Percentiles rank a stretch among this genome's conserved stretches.
Conservation (phyloP, 2,329 filamentous ascomycete species). For the Colletotrichum euphorbiae region DNA sequence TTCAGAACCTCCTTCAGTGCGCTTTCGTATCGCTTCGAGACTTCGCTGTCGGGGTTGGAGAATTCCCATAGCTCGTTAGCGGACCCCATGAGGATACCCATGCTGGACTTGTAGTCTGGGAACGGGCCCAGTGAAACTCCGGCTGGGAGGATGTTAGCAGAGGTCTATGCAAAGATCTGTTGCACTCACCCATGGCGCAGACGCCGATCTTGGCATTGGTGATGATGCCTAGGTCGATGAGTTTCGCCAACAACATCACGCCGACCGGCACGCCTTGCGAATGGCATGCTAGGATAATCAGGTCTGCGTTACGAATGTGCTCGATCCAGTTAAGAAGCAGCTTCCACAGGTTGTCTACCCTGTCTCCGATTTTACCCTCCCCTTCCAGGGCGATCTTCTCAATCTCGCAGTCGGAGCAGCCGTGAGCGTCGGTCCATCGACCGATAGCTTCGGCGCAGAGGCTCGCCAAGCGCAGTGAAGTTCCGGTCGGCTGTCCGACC, state of each 20-base stretch:
- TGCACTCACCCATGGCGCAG: constrained; percentile 75
- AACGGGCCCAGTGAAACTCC: constrained; percentile 96
- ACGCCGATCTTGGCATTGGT: constrained; percentile 82
- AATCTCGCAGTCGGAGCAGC: constrained; percentile 81
- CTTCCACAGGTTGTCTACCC: constrained; percentile 94
- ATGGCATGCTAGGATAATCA: constrained; percentile 92
- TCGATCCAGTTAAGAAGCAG: constrained; percentile 95
- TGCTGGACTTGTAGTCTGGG: constrained; percentile 87
- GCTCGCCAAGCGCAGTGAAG: constrained; percentile 91
- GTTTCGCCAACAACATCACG: constrained; percentile 90
- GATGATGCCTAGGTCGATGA: constrained; percentile 90
- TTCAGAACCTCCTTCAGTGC: constrained; percentile 80
- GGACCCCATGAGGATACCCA: constrained; percentile 87
- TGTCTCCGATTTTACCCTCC: constrained; percentile 89
- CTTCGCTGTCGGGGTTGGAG: constrained; percentile 80
- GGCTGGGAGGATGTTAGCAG: constrained; percentile 56
- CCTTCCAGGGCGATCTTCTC: constrained; percentile 96
- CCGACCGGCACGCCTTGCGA: constrained; percentile 96
- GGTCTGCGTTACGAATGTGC: constrained; percentile 86
- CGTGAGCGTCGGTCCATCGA: constrained; percentile 81
- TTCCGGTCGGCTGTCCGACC: constrained; percentile 94
- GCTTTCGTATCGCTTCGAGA: constrained; percentile 83
- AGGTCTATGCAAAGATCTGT: background rate
- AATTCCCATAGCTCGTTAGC: constrained; percentile 98
- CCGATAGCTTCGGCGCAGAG: constrained; percentile 86